phyloP scores from a whole-genome alignment of 1,139 yeast species.

The Candida labiduridarum region DNA sequence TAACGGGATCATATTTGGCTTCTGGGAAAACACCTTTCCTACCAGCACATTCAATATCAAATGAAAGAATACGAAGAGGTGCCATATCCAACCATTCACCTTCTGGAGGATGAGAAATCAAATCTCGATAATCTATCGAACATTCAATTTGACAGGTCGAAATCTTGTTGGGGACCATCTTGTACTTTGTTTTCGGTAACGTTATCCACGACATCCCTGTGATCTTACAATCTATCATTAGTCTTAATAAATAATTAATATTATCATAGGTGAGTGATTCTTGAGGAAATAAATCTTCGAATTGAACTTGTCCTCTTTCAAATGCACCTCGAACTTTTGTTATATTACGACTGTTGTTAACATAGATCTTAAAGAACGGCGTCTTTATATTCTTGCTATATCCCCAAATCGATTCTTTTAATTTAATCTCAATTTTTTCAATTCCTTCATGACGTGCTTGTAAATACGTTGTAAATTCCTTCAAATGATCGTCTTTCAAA shows the following conservation, averaged over 20 bases:
- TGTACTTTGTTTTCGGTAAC: conserved; percentile 74
- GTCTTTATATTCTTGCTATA: conserved; percentile 76
- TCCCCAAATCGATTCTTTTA: conserved; percentile 93
- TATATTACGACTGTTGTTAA: conserved; percentile 65
- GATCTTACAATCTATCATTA: conserved; percentile 90
- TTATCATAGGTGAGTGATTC: conserved; percentile 82
- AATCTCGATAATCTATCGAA: conserved; percentile 62
- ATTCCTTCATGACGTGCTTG: conserved; percentile 57
- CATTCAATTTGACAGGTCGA: conserved; percentile 90
- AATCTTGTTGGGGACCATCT: conserved; percentile 44
- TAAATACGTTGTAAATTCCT: conserved; percentile 51
- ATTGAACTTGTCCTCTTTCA: conserved; percentile 80
- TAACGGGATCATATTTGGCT: conserved; percentile 89
- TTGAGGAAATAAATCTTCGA: conserved; percentile 59
- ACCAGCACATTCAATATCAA: conserved; percentile 98
- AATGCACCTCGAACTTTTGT: conserved; percentile 73
- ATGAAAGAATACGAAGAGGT: conserved; percentile 88
- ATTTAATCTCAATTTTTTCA: conserved; percentile 60
- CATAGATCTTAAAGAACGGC: conserved; percentile 77
- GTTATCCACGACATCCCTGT: conserved; percentile 99
- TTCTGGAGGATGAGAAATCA: conserved; percentile 82
- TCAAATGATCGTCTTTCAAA: conserved; percentile 53
- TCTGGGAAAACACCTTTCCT: conserved; percentile 97
- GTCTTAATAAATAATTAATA: conserved; percentile 77
- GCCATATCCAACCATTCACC: conserved; percentile 95